These are phyloP conservation scores for Typha latifolia DNA, from an alignment of 176 grass and related monocot genomes.

Conservation along the genomic window DNA sequence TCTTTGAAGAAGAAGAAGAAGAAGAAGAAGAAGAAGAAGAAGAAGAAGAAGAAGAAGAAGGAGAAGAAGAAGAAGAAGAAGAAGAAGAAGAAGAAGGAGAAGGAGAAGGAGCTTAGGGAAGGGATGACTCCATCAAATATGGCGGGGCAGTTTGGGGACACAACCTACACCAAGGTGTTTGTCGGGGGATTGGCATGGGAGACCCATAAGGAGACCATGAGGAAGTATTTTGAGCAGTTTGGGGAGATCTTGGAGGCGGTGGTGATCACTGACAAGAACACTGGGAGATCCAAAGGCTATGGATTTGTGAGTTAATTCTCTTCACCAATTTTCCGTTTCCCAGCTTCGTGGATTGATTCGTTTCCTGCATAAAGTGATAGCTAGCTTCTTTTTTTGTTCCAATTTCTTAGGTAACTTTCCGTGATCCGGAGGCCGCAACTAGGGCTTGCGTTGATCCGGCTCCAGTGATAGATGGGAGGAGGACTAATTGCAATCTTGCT, in stretches of 20 bases:
- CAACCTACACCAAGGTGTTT: slow-evolving; percentile 96
- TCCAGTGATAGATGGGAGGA: slow-evolving; percentile 90
- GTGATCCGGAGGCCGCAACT: slow-evolving; percentile 77
- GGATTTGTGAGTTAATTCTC: slow-evolving; percentile 64
- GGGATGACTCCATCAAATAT: slow-evolving; percentile 53
- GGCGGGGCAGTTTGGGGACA: slow-evolving; percentile 91
- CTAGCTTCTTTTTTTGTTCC: background rate
- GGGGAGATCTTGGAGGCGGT: slow-evolving; percentile 96
- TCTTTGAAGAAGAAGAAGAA: background rate
- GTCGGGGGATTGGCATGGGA: slow-evolving; percentile 96
- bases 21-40: background rate
- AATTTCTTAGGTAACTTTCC: slow-evolving; percentile 67
- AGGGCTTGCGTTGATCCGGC: slow-evolving; percentile 84
- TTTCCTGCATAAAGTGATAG: background rate
- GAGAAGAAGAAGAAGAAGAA: too few species aligned
- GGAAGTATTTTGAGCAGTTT: slow-evolving; percentile 98
- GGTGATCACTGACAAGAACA: slow-evolving; percentile 97
- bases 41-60: background rate
- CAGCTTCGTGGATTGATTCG: background rate
- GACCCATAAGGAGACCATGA: slow-evolving; percentile 94
- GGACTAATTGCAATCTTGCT: slow-evolving; percentile 96
- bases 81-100: background rate
- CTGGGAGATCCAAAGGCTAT: slow-evolving; percentile 97
- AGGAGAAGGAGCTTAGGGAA: slow-evolving; percentile 6
- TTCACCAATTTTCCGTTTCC: background rate